Evolutionary conservation across 768 basidiomycete genomes (phyloP).

Genomic region (Phanerochaete carnosa): DNA sequence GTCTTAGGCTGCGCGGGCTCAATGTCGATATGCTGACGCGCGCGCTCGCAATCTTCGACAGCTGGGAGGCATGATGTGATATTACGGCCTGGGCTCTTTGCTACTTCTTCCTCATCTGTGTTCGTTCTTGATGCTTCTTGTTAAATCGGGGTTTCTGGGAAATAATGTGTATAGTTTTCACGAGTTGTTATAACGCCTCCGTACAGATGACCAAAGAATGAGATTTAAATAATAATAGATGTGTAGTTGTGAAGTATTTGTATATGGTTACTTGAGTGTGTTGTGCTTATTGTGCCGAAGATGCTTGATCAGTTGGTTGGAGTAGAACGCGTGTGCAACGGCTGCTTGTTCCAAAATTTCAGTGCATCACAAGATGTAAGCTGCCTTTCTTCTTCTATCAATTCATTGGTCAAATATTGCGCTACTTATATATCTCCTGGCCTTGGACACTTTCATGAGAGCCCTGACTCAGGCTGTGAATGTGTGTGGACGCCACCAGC

Average conservation of each 20-base stretch:
- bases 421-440: background rate
- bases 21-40: constrained; percentile 53
- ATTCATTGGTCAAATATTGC: no score
- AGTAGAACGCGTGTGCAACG: no score
- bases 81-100: background rate
- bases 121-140: background rate
- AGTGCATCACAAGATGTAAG: no score
- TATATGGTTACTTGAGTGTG: background rate
- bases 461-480: background rate
- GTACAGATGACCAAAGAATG: background rate
- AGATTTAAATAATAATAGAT: background rate
- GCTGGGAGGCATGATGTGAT: constrained; percentile 11
- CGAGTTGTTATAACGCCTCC: background rate
- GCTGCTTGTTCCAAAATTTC: no score
- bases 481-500: background rate
- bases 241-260: background rate
- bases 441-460: background rate
- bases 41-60: constrained; percentile 36
- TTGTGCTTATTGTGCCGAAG: background rate
- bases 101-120: background rate
- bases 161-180: background rate
- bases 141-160: background rate
- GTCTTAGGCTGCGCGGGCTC: constrained; percentile 66
- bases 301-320: no score
- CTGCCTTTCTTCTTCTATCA: no score